A percentile compares a stretch with the other conserved stretches of the same genome.
phyloP scores from a whole-genome alignment of 441 rosid species.

The Pelargonium fulgidum region DNA sequence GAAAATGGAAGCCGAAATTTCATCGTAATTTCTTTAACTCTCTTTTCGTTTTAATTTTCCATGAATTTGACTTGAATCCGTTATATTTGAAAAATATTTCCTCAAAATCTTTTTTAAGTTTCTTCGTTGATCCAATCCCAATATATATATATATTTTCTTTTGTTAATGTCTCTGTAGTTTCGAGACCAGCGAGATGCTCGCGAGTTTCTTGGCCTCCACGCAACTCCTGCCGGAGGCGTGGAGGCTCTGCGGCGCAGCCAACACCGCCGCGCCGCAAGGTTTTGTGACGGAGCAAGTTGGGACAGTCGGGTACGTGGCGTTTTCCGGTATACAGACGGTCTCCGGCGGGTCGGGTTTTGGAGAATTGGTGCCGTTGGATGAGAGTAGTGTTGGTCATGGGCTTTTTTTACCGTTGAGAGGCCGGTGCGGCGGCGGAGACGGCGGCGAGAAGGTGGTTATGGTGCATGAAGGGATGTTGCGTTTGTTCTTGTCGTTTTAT shows the following conservation, averaged over 20 bases:
- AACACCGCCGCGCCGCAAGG: constrained; percentile 12
- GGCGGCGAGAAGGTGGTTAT: constrained; percentile 27
- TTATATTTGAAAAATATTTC: too few relatives aligned
- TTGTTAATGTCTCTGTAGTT: constrained; percentile 19
- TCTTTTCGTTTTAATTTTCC: too few relatives aligned
- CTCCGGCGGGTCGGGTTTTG: constrained; percentile 11
- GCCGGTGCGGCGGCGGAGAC: constrained; percentile 20
- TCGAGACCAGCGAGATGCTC: constrained; percentile 62
- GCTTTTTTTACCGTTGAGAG: constrained; percentile 29
- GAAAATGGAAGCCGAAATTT: too few relatives aligned
- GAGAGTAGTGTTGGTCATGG: not conserved
- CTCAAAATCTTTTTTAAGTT: not conserved
- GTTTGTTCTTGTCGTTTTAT: constrained; percentile 30
- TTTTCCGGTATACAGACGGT: constrained; percentile 33
- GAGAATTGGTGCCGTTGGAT: constrained; percentile 29
- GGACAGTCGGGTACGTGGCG: constrained; percentile 40
- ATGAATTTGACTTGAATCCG: too few relatives aligned
- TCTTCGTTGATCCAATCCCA: not conserved
- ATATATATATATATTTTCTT: too few relatives aligned
- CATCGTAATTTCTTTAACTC: too few relatives aligned
- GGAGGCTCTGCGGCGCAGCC: constrained; percentile 41
- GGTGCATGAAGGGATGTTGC: constrained; percentile 42
- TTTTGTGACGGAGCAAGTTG: constrained; percentile 29
- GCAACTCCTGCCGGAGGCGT: constrained; percentile 39
- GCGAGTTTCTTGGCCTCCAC: constrained; percentile 53